phyloP scores from a whole-genome alignment of 345 rosid genomes.

The Crucihimalaya himalaica region DNA sequence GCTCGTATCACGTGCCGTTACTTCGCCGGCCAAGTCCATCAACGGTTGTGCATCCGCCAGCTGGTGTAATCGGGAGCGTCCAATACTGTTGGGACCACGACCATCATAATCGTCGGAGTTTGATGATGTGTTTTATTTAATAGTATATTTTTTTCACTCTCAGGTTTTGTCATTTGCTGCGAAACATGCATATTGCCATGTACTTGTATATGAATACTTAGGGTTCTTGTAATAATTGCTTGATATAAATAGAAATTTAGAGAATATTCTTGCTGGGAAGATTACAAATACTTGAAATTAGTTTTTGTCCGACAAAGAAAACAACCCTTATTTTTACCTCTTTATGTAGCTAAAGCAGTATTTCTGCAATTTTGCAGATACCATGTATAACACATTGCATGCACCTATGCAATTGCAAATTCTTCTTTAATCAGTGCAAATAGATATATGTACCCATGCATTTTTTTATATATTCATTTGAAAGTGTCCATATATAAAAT shows the following conservation, averaged over 20 bases:
- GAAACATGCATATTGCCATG: conserved; percentile 37
- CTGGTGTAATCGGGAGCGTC: conserved; percentile 1
- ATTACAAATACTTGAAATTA: conserved; percentile 41
- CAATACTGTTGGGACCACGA: conserved; percentile 31
- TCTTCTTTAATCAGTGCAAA: conserved; percentile 3
- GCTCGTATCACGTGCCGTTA: conserved; percentile 47
- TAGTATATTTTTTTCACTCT: not conserved
- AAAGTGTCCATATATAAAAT: not conserved
- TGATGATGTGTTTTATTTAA: conserved; percentile 1
- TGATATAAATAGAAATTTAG: conserved; percentile 30
- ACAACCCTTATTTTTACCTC: conserved; percentile 30
- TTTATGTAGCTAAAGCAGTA: conserved; percentile 27
- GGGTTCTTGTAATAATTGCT: conserved; percentile 37
- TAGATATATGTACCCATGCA: not conserved
- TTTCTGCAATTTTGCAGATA: conserved; percentile 27
- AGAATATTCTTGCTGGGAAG: conserved; percentile 42
- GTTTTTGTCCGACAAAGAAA: conserved; percentile 37
- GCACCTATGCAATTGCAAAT: not conserved
- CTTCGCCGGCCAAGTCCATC: conserved; percentile 29
- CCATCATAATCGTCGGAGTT: conserved; percentile 32
- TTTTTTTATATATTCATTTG: not conserved
- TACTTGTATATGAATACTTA: conserved; percentile 30
- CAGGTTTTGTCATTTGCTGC: conserved; percentile 39
- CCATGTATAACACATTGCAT: conserved; percentile 26
- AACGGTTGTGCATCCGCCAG: conserved; percentile 11